Percentiles rank a stretch among this genome's conserved stretches.
Evolutionary conservation across 345 rosid genomes (phyloP).

Genomic region (Viola odorata): DNA sequence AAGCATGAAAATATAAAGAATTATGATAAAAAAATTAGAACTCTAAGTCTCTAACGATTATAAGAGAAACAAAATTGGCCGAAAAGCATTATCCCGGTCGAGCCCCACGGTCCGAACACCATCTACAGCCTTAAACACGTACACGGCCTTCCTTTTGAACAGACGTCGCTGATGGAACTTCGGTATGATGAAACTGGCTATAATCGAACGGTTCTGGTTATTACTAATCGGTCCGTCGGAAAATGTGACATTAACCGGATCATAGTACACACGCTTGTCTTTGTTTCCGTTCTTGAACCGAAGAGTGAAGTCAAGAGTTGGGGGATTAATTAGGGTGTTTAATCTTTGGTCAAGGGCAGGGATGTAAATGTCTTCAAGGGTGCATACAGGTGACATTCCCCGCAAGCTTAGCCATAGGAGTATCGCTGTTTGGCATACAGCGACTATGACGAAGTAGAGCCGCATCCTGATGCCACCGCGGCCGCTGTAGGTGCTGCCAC

Average conservation of each 20-base stretch:
- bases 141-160: conserved; percentile 69
- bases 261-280: conserved; percentile 68
- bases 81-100: conserved; percentile 25
- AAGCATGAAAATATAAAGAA: too few species aligned
- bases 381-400: conserved; percentile 47
- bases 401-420: conserved; percentile 76
- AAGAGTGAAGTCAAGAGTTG: conserved; percentile 43
- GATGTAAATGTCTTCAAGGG: conserved; percentile 39
- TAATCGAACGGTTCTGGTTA: not conserved
- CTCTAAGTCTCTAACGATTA: too few species aligned
- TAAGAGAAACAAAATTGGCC: too few species aligned
- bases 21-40: too few species aligned
- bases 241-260: conserved; percentile 40
- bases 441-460: conserved; percentile 47
- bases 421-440: conserved; percentile 51
- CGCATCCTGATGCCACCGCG: too few species aligned
- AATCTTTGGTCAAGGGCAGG: conserved; percentile 51
- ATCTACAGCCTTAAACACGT: conserved; percentile 30
- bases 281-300: conserved; percentile 55
- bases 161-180: conserved; percentile 55
- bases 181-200: conserved; percentile 24
- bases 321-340: conserved; percentile 9
- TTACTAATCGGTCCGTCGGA: conserved; percentile 18
- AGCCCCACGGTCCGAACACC: not conserved
- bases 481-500: conserved; percentile 30